These are phyloP conservation scores for Centrapalus pauciflorus DNA, from an alignment of 129 eudicot species.

Conservation along the genomic window DNA sequence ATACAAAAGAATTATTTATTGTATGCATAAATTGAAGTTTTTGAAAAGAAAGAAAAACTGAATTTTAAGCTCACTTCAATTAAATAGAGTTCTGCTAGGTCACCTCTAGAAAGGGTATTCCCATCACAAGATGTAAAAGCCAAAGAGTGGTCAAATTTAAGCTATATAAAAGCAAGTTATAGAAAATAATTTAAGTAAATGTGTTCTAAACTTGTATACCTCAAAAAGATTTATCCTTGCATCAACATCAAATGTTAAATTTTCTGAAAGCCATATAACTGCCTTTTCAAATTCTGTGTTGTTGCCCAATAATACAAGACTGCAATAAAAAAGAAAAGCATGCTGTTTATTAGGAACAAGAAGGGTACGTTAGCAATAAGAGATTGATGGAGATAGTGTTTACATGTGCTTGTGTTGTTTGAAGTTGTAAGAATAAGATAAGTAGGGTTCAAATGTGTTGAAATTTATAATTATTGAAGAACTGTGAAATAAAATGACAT, in stretches of 20 bases:
- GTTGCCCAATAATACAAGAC: slow-evolving; percentile 85
- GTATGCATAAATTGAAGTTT: background rate
- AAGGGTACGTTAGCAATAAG: background rate
- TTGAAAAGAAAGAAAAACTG: background rate
- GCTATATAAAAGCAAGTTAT: slow-evolving; percentile 17
- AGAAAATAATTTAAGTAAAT: background rate
- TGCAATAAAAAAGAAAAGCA: slow-evolving; percentile 29
- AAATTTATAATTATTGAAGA: too few relatives aligned
- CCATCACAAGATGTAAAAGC: background rate
- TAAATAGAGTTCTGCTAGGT: background rate
- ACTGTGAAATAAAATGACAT: too few relatives aligned
- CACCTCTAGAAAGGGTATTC: background rate
- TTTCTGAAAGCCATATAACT: slow-evolving; percentile 84
- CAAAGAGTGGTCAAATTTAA: background rate
- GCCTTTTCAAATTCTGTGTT: slow-evolving; percentile 80
- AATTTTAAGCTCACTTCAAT: background rate
- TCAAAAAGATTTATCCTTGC: slow-evolving; percentile 96
- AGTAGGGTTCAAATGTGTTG: too few relatives aligned
- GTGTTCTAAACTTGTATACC: slow-evolving; percentile 43
- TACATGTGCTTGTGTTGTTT: too few relatives aligned
- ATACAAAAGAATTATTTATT: background rate
- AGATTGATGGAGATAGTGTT: too few relatives aligned
- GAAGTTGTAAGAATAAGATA: too few relatives aligned
- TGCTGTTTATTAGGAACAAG: background rate
- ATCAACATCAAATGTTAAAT: slow-evolving; percentile 86